Evolutionary conservation across 257 asterid genomes (phyloP).

Genomic region (Ophiorrhiza pumila): DNA sequence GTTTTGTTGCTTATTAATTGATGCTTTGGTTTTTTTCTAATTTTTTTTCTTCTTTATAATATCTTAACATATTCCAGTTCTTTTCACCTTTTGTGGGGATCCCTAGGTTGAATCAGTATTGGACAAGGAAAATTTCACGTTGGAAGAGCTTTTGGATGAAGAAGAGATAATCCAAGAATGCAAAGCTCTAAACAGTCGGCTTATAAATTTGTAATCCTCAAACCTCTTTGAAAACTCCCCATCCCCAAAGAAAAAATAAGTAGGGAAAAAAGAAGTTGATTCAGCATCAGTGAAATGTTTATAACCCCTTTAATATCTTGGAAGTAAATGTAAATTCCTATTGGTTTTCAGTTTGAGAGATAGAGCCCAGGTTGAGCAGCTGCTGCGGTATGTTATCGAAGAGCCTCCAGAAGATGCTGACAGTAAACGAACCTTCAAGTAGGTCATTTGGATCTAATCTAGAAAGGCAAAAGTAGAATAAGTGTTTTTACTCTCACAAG

Average conservation of each 20-base stretch:
- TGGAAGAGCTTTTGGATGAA: slow-evolving; percentile 98
- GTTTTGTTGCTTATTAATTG: background rate
- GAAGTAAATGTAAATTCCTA: slow-evolving; percentile 8
- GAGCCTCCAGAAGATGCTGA: slow-evolving; percentile 90
- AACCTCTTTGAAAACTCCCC: background rate
- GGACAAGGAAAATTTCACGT: slow-evolving; percentile 79
- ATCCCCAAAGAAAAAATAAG: background rate
- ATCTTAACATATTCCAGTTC: background rate
- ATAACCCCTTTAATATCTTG: background rate
- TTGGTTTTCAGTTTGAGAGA: slow-evolving; percentile 80
- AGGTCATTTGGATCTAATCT: slow-evolving; percentile 26
- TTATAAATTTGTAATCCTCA: slow-evolving; percentile 74
- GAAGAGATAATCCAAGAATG: slow-evolving; percentile 99
- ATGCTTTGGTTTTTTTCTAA: background rate
- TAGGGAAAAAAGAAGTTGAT: background rate
- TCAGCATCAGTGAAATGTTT: background rate
- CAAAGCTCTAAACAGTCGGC: slow-evolving; percentile 97
- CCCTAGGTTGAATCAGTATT: slow-evolving; percentile 85
- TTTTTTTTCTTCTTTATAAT: background rate
- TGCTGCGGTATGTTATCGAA: slow-evolving; percentile 74
- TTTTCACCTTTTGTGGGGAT: background rate
- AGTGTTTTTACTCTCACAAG: background rate
- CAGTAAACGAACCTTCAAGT: slow-evolving; percentile 84
- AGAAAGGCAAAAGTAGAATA: background rate
- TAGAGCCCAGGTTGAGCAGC: slow-evolving; percentile 81